A percentile compares a stretch with the other conserved stretches of the same genome.
Evolutionary conservation across 257 asterid species (phyloP).

Genomic region (Lycium barbarum): DNA sequence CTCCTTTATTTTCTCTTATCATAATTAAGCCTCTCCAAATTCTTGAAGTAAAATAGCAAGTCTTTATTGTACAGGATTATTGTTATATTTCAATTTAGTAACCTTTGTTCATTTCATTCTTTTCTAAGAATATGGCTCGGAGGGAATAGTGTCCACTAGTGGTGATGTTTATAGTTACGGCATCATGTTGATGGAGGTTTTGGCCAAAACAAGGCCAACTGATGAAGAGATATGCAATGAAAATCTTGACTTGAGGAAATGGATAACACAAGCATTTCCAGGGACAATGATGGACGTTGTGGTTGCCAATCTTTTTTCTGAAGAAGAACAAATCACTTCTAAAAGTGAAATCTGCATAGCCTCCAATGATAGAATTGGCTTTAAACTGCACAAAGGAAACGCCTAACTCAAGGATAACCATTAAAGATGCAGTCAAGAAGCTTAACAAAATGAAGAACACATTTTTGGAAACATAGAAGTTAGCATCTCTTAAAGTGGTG

Average conservation of each 20-base stretch:
- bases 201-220: conserved; percentile 38
- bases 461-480: background rate
- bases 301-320: background rate
- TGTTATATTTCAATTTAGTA: background rate
- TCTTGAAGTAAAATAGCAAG: background rate
- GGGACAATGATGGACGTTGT: background rate
- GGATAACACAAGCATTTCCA: conserved; percentile 35
- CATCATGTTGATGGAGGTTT: conserved; percentile 45
- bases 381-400: background rate
- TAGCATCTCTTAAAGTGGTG: background rate
- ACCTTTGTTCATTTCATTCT: background rate
- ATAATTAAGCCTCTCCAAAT: no score
- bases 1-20: background rate
- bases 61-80: no score
- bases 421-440: background rate
- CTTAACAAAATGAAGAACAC: background rate
- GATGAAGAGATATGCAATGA: conserved; percentile 36
- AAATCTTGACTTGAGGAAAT: conserved; percentile 34
- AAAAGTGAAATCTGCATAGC: background rate
- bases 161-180: conserved; percentile 48
- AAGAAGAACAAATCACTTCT: background rate
- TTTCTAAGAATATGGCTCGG: conserved; percentile 40
- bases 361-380: background rate
- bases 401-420: background rate
- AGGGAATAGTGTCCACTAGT: conserved; percentile 40